Base-by-base conservation (phyloP, 2,329 filamentous ascomycete species). In the Chaetomiaceae sp. region DNA sequence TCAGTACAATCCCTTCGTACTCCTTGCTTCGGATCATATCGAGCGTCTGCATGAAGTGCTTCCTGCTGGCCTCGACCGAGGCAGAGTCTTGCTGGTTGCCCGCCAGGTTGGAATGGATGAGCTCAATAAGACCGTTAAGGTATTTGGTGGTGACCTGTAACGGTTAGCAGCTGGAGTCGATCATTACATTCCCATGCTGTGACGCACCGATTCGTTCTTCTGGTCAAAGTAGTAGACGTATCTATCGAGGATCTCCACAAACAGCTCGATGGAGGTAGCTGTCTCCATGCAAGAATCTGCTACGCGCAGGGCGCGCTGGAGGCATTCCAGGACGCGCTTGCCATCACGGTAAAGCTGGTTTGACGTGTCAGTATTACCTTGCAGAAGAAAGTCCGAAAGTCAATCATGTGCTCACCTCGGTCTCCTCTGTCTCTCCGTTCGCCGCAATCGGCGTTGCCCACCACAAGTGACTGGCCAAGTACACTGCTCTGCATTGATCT, bases 191-290 rank as follows among this genome's bases (percentile, higher is more conserved):
- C 16, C 2, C 9, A 10, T 3, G 5, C 8, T 10, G 16, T 5
- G 3, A 20, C 78, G 66, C 68, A 82, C 94, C 61, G 91, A 91
- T 73, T 99, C 94, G 71, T 99, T 99, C 68, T 96, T 90, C 70
- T 99, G 92, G 71, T 99, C 94, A 74, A 96, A 99, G 75, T 97
- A 99, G 71, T 99, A 99, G 48, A 97, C 91, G 68, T 99, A 99
- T 70, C 94, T 85, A 70, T 99, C 96, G 51, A 99, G 75, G 58
- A 99, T 99, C 73, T 99, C 94, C 53, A 99, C 92, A 71, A 99
- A 99, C 44, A 99, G 80, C 72, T 99, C 95, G 42, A 99, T 94
- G 2, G 90, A 96, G 4, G 96, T 90, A 6, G 90, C 90, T 7
- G 91, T 94, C 71, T 99, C 95, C 94, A 99, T 99, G 74, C 94